Conservation (phyloP, 768 basidiomycete genomes). For the Dioszegia hungarica region DNA sequence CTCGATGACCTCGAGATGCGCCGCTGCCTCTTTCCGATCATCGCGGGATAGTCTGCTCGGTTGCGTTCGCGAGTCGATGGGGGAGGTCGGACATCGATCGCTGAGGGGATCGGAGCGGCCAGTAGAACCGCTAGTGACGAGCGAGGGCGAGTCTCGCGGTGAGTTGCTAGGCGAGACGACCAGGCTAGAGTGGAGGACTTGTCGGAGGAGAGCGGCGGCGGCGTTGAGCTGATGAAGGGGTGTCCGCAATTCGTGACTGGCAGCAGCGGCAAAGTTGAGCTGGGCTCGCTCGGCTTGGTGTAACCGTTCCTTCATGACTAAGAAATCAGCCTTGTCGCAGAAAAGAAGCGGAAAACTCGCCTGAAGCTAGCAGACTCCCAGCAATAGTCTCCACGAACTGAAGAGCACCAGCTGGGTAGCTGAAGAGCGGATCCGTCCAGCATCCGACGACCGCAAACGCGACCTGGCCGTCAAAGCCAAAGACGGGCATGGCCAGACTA, state of each 20-base stretch:
- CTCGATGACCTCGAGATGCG: constrained; percentile 40
- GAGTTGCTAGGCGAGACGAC: neutral
- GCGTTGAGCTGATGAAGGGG: constrained; percentile 46
- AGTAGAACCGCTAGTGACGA: neutral
- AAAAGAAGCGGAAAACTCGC: constrained; percentile 11
- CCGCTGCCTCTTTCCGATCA: constrained; percentile 22
- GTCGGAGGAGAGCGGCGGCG: constrained; percentile 29
- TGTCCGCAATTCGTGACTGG: constrained; percentile 44
- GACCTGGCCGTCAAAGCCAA: constrained; percentile 43
- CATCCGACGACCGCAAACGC: constrained; percentile 44
- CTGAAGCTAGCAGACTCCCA: constrained; percentile 42
- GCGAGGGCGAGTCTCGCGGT: neutral
- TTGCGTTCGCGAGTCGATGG: neutral
- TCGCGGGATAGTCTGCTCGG: constrained; percentile 3
- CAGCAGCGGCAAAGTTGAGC: constrained; percentile 42
- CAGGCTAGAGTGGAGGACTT: constrained; percentile 16
- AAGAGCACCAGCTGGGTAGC: constrained; percentile 40
- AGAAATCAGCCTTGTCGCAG: constrained; percentile 1
- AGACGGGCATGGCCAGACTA: constrained; percentile 43
- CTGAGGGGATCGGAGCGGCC: neutral
- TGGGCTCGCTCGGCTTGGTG: constrained; percentile 33
- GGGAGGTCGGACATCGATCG: neutral
- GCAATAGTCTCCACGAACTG: constrained; percentile 47
- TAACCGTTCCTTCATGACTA: constrained; percentile 37
- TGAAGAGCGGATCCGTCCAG: constrained; percentile 45